phyloP scores from a whole-genome alignment of 768 basidiomycete genomes.

The Cyclocybe cylindracea region DNA sequence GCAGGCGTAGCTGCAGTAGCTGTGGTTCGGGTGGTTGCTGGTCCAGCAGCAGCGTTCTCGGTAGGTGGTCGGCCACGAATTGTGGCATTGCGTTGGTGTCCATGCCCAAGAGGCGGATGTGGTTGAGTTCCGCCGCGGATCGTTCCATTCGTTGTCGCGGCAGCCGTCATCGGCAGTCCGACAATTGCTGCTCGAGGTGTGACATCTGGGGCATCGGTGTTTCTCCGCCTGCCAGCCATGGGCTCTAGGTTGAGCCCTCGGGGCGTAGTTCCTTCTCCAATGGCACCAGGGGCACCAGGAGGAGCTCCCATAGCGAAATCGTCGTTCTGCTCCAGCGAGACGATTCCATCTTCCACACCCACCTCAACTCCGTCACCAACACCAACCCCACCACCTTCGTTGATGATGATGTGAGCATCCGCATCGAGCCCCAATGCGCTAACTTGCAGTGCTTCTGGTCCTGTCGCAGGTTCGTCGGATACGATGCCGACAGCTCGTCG shows the following conservation, averaged over 20 bases:
- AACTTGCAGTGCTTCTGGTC: constrained; percentile 22
- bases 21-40: neutral
- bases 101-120: constrained; percentile 7
- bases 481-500: constrained; percentile 41
- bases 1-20: constrained; percentile 1
- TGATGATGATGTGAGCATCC: constrained; percentile 48
- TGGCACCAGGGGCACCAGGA: constrained; percentile 85
- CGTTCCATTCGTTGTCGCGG: constrained; percentile 1
- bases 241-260: constrained; percentile 20
- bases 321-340: constrained; percentile 78
- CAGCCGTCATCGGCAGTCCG: constrained; percentile 43
- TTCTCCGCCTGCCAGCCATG: constrained; percentile 20
- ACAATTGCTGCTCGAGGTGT: constrained; percentile 66
- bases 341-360: constrained; percentile 75
- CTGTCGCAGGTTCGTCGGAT: constrained; percentile 33
- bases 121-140: constrained; percentile 1
- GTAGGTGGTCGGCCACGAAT: constrained; percentile 21
- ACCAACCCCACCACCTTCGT: constrained; percentile 36
- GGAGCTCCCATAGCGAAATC: constrained; percentile 91
- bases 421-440: constrained; percentile 19
- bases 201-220: constrained; percentile 48
- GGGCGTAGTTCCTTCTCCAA: constrained; percentile 34
- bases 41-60: neutral
- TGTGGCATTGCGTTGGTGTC: constrained; percentile 29
- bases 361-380: constrained; percentile 41